Base-by-base conservation (phyloP, 164 flowering plant genomes). In the Magnolia changhungtana region DNA sequence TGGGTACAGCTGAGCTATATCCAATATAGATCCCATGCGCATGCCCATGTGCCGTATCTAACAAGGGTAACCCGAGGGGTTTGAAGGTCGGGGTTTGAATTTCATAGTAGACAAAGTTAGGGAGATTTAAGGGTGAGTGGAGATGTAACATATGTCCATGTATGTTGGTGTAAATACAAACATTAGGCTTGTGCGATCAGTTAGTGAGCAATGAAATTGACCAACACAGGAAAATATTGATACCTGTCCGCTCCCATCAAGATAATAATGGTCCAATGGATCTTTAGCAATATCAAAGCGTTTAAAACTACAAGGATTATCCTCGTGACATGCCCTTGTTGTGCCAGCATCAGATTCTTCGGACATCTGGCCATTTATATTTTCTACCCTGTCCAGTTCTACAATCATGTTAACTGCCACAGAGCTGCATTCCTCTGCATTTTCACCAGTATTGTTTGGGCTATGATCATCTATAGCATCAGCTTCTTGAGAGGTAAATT, bases 201-300 rank as follows among this genome's bases (percentile, higher is more conserved):
- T 55, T 14, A 29, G 7, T 2, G n/a, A 8, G 14, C 71, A 29
- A 18, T 29, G 7, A 11, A 68, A 66, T 23, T 10, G 45, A 29
- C 31, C 8, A 21, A n/a, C 63, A 14, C 37, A 63, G 72, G 13
- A 21, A n/a, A 51, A 21, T 69, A 13, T 16, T 50, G 45, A 64
- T 81, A 94, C 99, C 91, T 87, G 91, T 67, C 78, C 89, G 80
- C 63, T 84, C 75, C 88, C 84, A 74, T 87, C 89, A 76, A 90
- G 79, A 80, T 82, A 94, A 82, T 91, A 82, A 81, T 93, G 96
- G 80, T 92, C 99, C 63, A 78, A 74, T 9, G 99, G 98, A 83
- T 93, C 91, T 83, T 84, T 88, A 23, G 88, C 84, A 72, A 86
- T 89, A 81, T 96, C 99, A 78, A 96, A 96, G 74, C 87, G 90